phyloP scores from a whole-genome alignment of 352 stramenopile species.

The Lagenidium giganteum region DNA sequence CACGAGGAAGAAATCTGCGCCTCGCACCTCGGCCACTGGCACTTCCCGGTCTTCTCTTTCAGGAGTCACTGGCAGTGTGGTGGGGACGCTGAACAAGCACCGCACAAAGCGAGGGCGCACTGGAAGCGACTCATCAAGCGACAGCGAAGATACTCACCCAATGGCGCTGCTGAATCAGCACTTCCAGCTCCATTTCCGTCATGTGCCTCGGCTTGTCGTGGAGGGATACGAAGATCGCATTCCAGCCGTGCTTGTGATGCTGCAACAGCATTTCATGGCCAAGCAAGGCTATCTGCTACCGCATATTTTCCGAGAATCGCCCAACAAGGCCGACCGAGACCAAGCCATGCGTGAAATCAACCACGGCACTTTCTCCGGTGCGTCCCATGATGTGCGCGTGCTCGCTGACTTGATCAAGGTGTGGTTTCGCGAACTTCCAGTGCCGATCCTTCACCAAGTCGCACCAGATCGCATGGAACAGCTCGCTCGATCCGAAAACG shows the following conservation, averaged over 20 bases:
- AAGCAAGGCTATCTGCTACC: constrained; percentile 60
- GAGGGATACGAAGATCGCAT: constrained; percentile 71
- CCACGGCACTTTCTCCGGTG: constrained; percentile 60
- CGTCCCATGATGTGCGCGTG: constrained; percentile 70
- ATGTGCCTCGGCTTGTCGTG: constrained; percentile 61
- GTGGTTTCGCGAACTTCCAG: constrained; percentile 83
- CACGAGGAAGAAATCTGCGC: constrained; percentile 3
- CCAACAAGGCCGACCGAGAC: constrained; percentile 82
- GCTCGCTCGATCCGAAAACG: constrained; percentile 21
- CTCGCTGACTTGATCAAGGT: constrained; percentile 87
- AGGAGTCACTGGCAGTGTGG: no score
- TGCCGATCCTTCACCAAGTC: constrained; percentile 81
- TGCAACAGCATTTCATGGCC: constrained; percentile 72
- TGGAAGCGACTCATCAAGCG: background rate
- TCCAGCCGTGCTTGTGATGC: constrained; percentile 82
- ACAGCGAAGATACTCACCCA: constrained; percentile 18
- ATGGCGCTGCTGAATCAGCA: constrained; percentile 75
- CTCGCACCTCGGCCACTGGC: constrained; percentile 2
- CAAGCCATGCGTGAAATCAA: constrained; percentile 83
- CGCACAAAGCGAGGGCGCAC: constrained; percentile 2
- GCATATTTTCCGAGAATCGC: constrained; percentile 87
- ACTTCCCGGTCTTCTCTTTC: no score
- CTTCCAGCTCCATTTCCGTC: constrained; percentile 74
- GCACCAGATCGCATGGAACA: constrained; percentile 64
- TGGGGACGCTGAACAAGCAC: constrained; percentile 25